Conservation (phyloP, 1,284 basidiomycete genomes). For the Peniophora sp. region DNA sequence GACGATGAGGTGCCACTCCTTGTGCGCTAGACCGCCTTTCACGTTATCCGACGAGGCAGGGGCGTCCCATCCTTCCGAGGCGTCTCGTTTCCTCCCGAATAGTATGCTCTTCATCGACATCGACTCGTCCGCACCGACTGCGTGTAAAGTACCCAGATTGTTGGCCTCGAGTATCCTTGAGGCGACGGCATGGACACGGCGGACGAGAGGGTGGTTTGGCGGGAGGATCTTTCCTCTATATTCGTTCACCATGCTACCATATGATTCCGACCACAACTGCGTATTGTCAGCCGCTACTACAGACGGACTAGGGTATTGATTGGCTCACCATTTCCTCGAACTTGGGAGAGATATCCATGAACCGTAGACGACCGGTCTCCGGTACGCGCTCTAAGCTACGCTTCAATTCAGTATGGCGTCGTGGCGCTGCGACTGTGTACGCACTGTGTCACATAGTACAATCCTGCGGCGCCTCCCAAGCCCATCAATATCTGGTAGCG, state of each 20-base stretch:
- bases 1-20: constrained; percentile 74
- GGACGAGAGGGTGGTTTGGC: constrained; percentile 55
- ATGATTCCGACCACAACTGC: constrained; percentile 43
- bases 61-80: constrained; percentile 15
- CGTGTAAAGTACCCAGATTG: constrained; percentile 57
- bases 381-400: constrained; percentile 71
- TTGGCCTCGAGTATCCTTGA: constrained; percentile 67
- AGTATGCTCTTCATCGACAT: constrained; percentile 1
- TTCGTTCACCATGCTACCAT: constrained; percentile 45
- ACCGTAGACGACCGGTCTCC: constrained; percentile 78
- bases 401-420: neutral
- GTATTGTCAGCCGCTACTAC: neutral
- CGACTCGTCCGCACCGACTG: constrained; percentile 5
- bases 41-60: constrained; percentile 12
- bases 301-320: neutral
- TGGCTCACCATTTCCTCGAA: constrained; percentile 42
- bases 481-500: constrained; percentile 3
- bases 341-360: constrained; percentile 67
- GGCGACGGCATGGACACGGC: constrained; percentile 65
- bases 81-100: neutral
- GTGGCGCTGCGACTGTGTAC: constrained; percentile 17
- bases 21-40: constrained; percentile 22
- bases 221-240: constrained; percentile 60
- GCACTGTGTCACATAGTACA: constrained; percentile 57
- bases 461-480: constrained; percentile 11